Evolutionary conservation across 2,329 filamentous ascomycete species (phyloP), one percentile per base, ranked within the genome.

Genomic region (Beauveria asiatica): DNA sequence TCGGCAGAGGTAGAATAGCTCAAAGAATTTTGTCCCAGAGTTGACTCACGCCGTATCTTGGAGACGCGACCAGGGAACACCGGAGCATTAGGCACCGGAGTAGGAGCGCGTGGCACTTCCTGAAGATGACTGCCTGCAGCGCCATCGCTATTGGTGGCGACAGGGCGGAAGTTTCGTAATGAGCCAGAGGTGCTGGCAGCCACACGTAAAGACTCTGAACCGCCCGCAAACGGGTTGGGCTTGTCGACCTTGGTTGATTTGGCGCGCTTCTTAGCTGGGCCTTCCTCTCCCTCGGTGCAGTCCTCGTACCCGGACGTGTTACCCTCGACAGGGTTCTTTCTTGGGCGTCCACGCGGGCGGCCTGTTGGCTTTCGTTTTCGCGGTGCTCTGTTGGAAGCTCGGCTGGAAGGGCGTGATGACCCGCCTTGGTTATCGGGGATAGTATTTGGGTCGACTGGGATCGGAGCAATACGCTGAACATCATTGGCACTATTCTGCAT

Each of bases 161-260:
- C 81, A 4, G 93, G 93, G 49, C 92, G 84, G 71, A 96, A 89
- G 52, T 87, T 87, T 48, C 93, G 88, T 61, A 97, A 80, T 5
- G 92, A 96, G 46, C 91, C 90, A 49, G 92, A 88, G 17, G 90
- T 96, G 70, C 91, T 96, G 51, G 93, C 93, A 62, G 90, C 87
- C n/a, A 96, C 91, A 53, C 92, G 84, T 27, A 97, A 78, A 3
- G 90, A 95, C 53, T 94, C 91, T 10, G 86, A 83, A 33, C 85
- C 86, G 44, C 83, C 81, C 56, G 87, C 89, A 67, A 97, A 89
- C 23, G 83, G 84, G 63, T 81, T 83, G 65, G 84, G 87, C 75
- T 86, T 87, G 64, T 89, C 84, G 13, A 87, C 83, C 69, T 87
- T 83, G 21, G 85, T 90, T 25, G 88, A 83, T 69, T 90, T 94